Base-by-base conservation (phyloP, 352 stramenopile genomes). In the Globisporangium spinosum region DNA sequence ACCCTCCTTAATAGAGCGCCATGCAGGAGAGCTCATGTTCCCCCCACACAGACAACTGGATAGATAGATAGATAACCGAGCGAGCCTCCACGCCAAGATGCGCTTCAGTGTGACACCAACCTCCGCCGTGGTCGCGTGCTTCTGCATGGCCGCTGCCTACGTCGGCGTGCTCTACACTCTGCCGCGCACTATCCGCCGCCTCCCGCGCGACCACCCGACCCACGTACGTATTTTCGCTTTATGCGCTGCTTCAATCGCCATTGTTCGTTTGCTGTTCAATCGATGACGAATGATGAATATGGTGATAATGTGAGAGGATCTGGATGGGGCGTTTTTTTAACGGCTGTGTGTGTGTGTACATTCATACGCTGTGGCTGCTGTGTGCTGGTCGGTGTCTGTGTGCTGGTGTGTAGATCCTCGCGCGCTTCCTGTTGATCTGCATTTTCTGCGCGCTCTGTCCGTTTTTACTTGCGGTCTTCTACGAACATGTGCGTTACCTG, bases 121-220 rank as follows among this genome's bases (percentile, higher is more conserved):
- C 56, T 82, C 82, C 62, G 89, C 89, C 35, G 71, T 93, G 61
- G 64, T 87, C 58, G 83, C 89, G 27, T 97, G 87, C 73, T 84
- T 92, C 54, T 82, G 74, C 67, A 93, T 97, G 87, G 85, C 87
- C 27, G 75, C 76, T 32, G 85, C 80, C 25, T 97, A 95, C 75
- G 89, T 97, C 47, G 88, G 88, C 57, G 83, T 95, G 67, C 82
- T 97, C 53, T 97, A 96, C 70, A 91, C 80, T 64, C 75, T 94
- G 29, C 89, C 89, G 22, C 73, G 74, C 35, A 77, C 78, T 15
- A 93, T 95, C 60, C 85, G 87, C 9, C 71, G 82, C 10, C 78
- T 96, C 51, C 87, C 85, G 17, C 86, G 89, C 53, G 88, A 97
- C 66, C 85, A 96, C 67, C 89, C 87, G 20, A 91, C 82, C 15